Percentiles rank a stretch among this genome's conserved stretches.
Evolutionary conservation across 192 early-diverging fungal species (phyloP).

Genomic region (Coemansia sp.): DNA sequence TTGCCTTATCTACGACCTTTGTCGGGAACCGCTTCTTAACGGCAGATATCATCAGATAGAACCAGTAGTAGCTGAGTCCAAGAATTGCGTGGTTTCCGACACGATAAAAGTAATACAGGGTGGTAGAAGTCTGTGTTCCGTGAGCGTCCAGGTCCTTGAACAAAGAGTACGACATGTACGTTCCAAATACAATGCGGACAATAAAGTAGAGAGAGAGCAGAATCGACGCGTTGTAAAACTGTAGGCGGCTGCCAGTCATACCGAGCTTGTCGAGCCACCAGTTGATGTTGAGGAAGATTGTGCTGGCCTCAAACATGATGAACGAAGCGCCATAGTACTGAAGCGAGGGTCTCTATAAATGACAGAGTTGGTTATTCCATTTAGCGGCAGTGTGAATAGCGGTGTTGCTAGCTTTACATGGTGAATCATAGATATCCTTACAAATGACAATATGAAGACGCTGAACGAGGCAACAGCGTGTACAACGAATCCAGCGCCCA

Average conservation of each 20-base stretch:
- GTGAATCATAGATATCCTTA: conserved; percentile 37
- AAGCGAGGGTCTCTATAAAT: conserved; percentile 71
- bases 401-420: too few species aligned
- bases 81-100: conserved; percentile 35
- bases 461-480: conserved; percentile 77
- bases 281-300: conserved; percentile 88
- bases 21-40: conserved; percentile 42
- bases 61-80: conserved; percentile 55
- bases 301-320: conserved; percentile 89
- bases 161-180: conserved; percentile 66
- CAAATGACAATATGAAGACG: conserved; percentile 68
- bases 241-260: conserved; percentile 72
- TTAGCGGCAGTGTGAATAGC: too few species aligned
- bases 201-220: conserved; percentile 74
- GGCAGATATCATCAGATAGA: conserved; percentile 50
- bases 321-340: conserved; percentile 86
- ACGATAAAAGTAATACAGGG: conserved; percentile 51
- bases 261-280: conserved; percentile 90
- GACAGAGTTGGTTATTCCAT: too few species aligned
- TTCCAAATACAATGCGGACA: conserved; percentile 75
- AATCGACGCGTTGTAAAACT: conserved; percentile 81
- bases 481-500: conserved; percentile 77
- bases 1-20: conserved; percentile 8
- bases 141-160: conserved; percentile 43
- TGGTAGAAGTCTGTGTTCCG: conserved; percentile 28